Conservation (phyloP, 1,139 yeast species). For the Spathaspora sp. region DNA sequence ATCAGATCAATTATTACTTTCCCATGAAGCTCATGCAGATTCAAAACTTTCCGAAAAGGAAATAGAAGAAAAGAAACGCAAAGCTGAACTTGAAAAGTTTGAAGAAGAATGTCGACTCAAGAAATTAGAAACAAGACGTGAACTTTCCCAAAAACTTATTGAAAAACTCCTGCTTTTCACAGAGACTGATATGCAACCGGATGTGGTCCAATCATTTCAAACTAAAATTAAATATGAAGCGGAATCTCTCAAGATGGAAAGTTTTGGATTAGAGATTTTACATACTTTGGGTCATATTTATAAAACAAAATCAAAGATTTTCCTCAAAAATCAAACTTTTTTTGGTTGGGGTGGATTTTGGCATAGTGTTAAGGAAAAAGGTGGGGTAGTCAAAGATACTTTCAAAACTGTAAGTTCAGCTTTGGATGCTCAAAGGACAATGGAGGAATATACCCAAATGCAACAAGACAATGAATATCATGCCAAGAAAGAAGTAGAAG, state of each 20-base stretch:
- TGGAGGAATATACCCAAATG: conserved; percentile 76
- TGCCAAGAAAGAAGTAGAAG: conserved; percentile 40
- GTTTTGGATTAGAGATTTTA: conserved; percentile 87
- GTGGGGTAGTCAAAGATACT: conserved; percentile 81
- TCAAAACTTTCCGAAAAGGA: conserved; percentile 28
- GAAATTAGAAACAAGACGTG: conserved; percentile 70
- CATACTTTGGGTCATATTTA: conserved; percentile 85
- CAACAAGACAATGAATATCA: conserved; percentile 60
- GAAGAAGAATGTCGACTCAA: conserved; percentile 77
- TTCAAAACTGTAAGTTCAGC: conserved; percentile 84
- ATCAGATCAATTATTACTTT: conserved; percentile 8
- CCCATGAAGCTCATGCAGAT: conserved; percentile 19
- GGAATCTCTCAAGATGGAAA: conserved; percentile 85
- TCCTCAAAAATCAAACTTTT: conserved; percentile 63
- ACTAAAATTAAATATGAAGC: conserved; percentile 80
- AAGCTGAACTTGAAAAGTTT: conserved; percentile 68
- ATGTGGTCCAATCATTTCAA: conserved; percentile 66
- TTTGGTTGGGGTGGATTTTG: conserved; percentile 85
- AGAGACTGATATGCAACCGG: conserved; percentile 74
- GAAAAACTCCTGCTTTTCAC: conserved; percentile 74
- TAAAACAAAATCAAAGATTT: conserved; percentile 62
- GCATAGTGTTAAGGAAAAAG: conserved; percentile 82
- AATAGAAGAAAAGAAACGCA: conserved; percentile 46
- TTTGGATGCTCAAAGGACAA: conserved; percentile 83
- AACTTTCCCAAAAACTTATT: conserved; percentile 61